Percentiles rank a stretch among this genome's conserved stretches.
These are phyloP conservation scores for Botrytis squamosa DNA, from an alignment of 2,329 filamentous ascomycete genomes.

Conservation along the genomic window DNA sequence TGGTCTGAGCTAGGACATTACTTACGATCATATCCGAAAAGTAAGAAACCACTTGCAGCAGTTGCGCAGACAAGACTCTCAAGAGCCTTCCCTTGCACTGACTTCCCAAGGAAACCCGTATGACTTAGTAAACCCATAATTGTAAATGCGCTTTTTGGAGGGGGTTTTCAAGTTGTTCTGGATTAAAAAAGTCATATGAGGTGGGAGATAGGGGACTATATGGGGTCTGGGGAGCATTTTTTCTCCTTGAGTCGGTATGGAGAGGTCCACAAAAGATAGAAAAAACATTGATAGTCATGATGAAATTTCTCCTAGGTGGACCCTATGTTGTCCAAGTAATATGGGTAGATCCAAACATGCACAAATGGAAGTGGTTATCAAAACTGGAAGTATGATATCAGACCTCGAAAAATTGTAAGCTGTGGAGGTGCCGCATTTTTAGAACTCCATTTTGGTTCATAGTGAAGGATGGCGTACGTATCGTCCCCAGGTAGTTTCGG, in stretches of 20 bases:
- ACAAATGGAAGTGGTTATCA: not conserved
- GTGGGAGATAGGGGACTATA: constrained; percentile 16
- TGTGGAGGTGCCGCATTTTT: constrained; percentile 15
- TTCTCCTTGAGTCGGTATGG: not conserved
- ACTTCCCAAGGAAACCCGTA: constrained; percentile 18
- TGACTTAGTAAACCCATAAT: constrained; percentile 21
- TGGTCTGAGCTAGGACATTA: not conserved
- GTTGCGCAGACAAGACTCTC: constrained; percentile 22
- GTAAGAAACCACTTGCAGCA: constrained; percentile 21
- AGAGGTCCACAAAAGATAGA: constrained; percentile 16
- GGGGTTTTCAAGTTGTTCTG: not conserved
- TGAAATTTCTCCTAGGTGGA: constrained; percentile 8
- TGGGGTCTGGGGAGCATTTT: constrained; percentile 16
- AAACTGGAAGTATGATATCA: constrained; percentile 19
- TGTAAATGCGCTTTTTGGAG: not conserved
- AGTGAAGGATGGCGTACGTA: constrained; percentile 8
- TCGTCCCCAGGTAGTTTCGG: constrained; percentile 12
- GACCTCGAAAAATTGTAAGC: not conserved
- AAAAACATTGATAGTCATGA: constrained; percentile 14
- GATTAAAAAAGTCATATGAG: not conserved
- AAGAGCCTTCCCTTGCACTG: constrained; percentile 19
- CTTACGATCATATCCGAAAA: constrained; percentile 25
- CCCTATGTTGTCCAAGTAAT: constrained; percentile 2
- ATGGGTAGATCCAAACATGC: not conserved
- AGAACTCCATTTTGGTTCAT: not conserved